Base-by-base conservation (phyloP, 2,329 filamentous ascomycete species). In the Fusarium sp. region DNA sequence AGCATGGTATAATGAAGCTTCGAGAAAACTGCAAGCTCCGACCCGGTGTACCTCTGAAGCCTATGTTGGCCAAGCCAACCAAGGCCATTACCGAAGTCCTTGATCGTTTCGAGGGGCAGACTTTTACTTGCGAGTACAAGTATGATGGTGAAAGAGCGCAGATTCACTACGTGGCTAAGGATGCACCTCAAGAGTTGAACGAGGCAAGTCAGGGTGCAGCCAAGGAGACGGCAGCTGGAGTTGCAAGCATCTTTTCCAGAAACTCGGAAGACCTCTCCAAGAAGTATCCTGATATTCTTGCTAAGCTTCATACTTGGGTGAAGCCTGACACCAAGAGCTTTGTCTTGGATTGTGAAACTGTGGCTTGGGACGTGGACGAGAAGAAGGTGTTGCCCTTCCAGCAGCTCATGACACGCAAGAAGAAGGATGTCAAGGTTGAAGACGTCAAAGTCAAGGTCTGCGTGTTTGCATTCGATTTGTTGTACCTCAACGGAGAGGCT, bases 111-210 rank as follows among this genome's bases (percentile, higher is more conserved):
- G 96, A 98, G 77, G 90, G 92, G 68, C 96, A 97, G 77, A 92
- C 91, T 26, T 99, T 99, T 76, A 98, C 96, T 2, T 99, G 96
- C 81, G 96, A 99, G 79, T 99, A 97, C 85, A 99, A 99, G 80
- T 99, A 99, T 76, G 96, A 99, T 75, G 96, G 96, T 49, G 96
- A 99, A 80, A 88, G 96, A 77, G 96, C 96, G n/a, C 96, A 99
- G 78, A 98, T 99, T 51, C 96, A 99, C 78, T 99, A 97, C 72
- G 94, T 98, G 33, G 91, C 94, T 6, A 93, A 94, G 66, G 92
- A 95, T 65, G 88, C 92, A 11, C 84, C 89, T 3, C 83, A 92
- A 62, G 86, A 94, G 56, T 91, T 93, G 71, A 87, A 87, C 59
- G 87, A 91, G 46, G 85, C 88, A 36, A 82, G 87, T 1, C 82